These are phyloP conservation scores for Capsaspora owczarzaki DNA, from an alignment of 78 protist genomes.

Conservation along the genomic window DNA sequence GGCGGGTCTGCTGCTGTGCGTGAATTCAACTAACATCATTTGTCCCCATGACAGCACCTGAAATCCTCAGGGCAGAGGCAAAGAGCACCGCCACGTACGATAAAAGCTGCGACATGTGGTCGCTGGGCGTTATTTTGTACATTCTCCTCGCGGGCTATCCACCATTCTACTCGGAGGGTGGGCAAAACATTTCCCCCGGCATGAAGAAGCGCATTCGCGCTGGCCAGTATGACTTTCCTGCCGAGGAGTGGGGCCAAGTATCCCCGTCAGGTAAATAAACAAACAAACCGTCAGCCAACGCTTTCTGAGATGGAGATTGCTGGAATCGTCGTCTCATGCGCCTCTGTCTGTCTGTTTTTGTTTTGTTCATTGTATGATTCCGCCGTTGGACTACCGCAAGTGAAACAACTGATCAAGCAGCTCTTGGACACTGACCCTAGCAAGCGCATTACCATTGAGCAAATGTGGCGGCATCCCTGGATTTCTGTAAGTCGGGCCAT, in stretches of 20 bases:
- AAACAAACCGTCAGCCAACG: no score
- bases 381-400: neutral
- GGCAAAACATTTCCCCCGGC: constrained; percentile 15
- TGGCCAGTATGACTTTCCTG: constrained; percentile 22
- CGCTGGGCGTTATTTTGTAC: constrained; percentile 36
- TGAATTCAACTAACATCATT: neutral
- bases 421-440: constrained; percentile 16
- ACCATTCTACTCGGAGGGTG: constrained; percentile 20
- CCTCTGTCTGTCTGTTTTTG: neutral
- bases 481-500: constrained; percentile 9
- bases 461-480: constrained; percentile 22
- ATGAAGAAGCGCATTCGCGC: constrained; percentile 8
- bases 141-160: constrained; percentile 33
- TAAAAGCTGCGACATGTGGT: constrained; percentile 39
- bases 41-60: neutral
- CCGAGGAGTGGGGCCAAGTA: constrained; percentile 17
- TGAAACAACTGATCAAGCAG: constrained; percentile 9
- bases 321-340: neutral
- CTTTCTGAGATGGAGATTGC: neutral
- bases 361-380: no score
- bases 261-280: no score
- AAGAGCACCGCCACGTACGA: constrained; percentile 7
- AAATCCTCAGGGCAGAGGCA: constrained; percentile 13
- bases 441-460: constrained; percentile 17
- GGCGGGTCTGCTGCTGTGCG: neutral